Percentiles rank a stretch among this genome's conserved stretches.
phyloP scores from a whole-genome alignment of 805 yeast species.

The Barnettozyma wickerhamii region DNA sequence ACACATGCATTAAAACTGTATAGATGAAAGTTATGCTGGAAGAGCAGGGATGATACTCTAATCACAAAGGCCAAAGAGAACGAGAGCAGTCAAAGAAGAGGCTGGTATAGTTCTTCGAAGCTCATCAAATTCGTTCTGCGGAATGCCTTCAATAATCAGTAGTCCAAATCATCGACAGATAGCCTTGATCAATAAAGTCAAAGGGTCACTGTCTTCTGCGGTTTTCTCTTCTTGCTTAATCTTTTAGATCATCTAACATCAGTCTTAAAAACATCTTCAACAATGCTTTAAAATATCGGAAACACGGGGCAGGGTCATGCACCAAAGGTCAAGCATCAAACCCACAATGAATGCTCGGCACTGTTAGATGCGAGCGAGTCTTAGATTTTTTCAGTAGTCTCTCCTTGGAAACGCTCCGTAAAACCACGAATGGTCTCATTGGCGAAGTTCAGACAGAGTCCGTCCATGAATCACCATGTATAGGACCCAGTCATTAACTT shows the following conservation, averaged over 20 bases:
- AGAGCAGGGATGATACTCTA: conserved; percentile 2
- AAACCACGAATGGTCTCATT: conserved; percentile 7
- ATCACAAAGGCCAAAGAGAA: not conserved
- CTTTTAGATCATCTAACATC: conserved; percentile 4
- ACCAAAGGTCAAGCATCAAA: not conserved
- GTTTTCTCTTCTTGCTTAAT: too few relatives aligned
- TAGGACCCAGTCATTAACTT: not conserved
- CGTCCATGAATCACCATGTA: conserved; percentile 6
- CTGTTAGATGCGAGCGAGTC: too few relatives aligned
- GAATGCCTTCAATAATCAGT: not conserved
- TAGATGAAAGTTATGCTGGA: conserved; percentile 8
- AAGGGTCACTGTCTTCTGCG: too few relatives aligned
- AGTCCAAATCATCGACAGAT: not conserved
- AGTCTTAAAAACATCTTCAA: conserved; percentile 2
- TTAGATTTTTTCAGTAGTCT: not conserved
- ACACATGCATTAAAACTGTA: conserved; percentile 14
- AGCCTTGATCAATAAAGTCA: too few relatives aligned
- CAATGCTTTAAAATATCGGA: not conserved
- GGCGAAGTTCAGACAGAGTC: not conserved
- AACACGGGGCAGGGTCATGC: not conserved
- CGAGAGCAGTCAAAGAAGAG: not conserved
- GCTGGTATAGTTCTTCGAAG: not conserved
- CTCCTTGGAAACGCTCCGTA: not conserved
- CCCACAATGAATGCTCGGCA: too few relatives aligned
- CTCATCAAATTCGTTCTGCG: not conserved